Evolutionary conservation across 805 yeast genomes (phyloP).

Genomic region (Lipomyces oligophaga): DNA sequence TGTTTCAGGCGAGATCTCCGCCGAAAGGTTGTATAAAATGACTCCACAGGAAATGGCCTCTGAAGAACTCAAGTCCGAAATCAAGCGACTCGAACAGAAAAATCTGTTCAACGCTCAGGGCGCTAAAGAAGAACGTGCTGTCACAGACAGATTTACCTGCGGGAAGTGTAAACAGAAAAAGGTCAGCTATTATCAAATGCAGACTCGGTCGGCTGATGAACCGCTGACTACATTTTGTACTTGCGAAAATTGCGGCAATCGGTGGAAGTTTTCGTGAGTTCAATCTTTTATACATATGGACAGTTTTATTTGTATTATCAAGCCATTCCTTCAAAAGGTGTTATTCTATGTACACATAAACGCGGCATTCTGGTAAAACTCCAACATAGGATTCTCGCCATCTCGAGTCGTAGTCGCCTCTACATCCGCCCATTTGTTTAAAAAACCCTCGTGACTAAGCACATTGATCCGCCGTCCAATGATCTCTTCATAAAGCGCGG

Average conservation of each 20-base stretch:
- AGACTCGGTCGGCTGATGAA: constrained; percentile 97
- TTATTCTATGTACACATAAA: constrained; percentile 27
- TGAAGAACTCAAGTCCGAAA: constrained; percentile 76
- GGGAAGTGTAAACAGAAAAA: constrained; percentile 97
- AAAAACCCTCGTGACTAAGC: constrained; percentile 59
- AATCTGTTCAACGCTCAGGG: constrained; percentile 96
- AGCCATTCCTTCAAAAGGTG: no score
- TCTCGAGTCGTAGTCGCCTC: constrained; percentile 63
- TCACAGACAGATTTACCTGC: constrained; percentile 93
- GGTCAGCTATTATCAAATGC: constrained; percentile 95
- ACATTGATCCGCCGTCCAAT: constrained; percentile 57
- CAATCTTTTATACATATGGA: neutral
- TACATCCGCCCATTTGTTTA: constrained; percentile 66
- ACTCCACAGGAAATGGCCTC: constrained; percentile 95
- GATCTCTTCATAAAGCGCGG: constrained; percentile 59
- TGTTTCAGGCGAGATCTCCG: constrained; percentile 59
- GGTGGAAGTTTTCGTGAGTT: constrained; percentile 87
- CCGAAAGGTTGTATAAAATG: constrained; percentile 70
- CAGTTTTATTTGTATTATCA: neutral
- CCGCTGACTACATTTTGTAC: constrained; percentile 98
- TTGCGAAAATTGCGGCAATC: constrained; percentile 93
- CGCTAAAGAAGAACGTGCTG: constrained; percentile 92
- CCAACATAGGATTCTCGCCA: constrained; percentile 83
- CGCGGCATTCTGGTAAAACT: constrained; percentile 56
- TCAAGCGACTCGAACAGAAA: constrained; percentile 79